Evolutionary conservation across 2,329 filamentous ascomycete species (phyloP), one percentile per base, ranked within the genome.

Genomic region (Endoconidiophora polonica): DNA sequence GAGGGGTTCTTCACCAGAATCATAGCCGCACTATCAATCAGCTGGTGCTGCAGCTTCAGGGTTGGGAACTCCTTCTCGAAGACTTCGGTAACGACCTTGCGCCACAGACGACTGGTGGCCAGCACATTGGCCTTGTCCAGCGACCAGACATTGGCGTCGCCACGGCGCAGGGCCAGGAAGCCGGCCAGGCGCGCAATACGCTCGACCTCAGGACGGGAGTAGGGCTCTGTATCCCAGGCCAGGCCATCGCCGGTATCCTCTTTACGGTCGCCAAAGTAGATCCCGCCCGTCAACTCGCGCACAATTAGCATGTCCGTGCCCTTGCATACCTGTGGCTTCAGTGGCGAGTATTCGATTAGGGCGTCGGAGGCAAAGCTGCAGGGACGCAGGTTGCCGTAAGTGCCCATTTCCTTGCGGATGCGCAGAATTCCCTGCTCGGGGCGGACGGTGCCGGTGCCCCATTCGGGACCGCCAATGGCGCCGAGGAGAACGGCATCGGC

Each of bases 1-100:
- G 81, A 73, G 7, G 90, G 90, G 67, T 88, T 90, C 80, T 94
- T 95, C 61, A 96, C 77, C 83, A 96, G 86, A 58, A 95, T 71
- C 88, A 96, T 95, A 56, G 90, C 90, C n/a, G 90, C 90, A 51
- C 79, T 86, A 68, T 96, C 90, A 62, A 96, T 94, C 46, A 96
- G 75, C 64, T 96, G 88, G 65, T 94, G 90, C 56, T 80, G 77
- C 41, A 93, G 68, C 69, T 84, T 77, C 43, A 95, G 67, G 63
- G 90, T 77, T 2, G 90, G 87, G 69, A 93, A 96, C 71, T 95
- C 90, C 57, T 81, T 81, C 57, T 73, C 75, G 74, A 94, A 90
- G 52, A 87, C 74, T 68, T 94, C 85, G 39, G 76, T 79, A 42
- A 94, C 83, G 2, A 83, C 83, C 69, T 84, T 88, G 54, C 90